These are phyloP conservation scores for Sonneratia caseolaris DNA, from an alignment of 345 rosid species.

Conservation along the genomic window DNA sequence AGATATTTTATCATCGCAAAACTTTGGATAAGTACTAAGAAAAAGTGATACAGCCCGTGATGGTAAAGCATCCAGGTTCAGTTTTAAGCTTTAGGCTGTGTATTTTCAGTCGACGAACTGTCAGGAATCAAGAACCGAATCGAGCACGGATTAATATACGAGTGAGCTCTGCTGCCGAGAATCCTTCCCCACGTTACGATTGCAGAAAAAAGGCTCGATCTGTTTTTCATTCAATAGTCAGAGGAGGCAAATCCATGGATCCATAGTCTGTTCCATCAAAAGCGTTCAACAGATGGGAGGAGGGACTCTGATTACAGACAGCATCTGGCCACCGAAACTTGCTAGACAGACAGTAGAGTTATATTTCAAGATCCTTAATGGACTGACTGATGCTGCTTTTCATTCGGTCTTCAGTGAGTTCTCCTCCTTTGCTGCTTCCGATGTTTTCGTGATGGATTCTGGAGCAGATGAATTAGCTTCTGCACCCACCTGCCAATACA, in stretches of 20 bases:
- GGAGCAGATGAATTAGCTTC: conserved; percentile 15
- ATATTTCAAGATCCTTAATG: not conserved
- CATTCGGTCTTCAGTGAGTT: conserved; percentile 8
- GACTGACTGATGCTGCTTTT: not conserved
- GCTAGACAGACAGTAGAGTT: not conserved
- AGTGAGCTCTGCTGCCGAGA: not conserved
- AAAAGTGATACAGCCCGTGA: no score
- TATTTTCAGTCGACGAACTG: not conserved
- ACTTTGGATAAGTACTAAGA: no score
- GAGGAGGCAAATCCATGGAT: not conserved
- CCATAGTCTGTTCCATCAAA: not conserved
- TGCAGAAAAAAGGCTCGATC: not conserved
- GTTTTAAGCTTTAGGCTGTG: not conserved
- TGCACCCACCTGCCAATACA: conserved; percentile 15
- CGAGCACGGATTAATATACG: not conserved
- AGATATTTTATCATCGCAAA: not conserved
- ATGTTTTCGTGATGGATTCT: conserved; percentile 13
- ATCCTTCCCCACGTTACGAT: not conserved
- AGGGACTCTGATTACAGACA: not conserved
- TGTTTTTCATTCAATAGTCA: not conserved
- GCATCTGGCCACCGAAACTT: not conserved
- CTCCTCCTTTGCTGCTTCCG: conserved; percentile 17
- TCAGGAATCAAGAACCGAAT: not conserved
- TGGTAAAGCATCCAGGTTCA: no score
- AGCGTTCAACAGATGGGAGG: not conserved